Evolutionary conservation across 805 yeast genomes (phyloP).

Genomic region (Barnettozyma populi): DNA sequence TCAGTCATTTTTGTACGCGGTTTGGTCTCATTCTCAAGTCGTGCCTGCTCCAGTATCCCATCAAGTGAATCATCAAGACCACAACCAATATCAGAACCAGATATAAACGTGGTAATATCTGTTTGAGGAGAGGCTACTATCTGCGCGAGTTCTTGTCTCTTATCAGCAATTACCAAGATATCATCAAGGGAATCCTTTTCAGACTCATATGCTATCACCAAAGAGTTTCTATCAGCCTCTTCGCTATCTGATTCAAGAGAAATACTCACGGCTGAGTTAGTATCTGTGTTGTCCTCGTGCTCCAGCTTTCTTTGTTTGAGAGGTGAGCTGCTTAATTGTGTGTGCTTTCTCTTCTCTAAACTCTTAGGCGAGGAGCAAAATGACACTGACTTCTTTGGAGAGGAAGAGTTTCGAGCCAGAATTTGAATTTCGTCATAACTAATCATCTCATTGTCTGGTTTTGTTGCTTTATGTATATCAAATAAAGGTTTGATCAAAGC

Average conservation of each 20-base stretch:
- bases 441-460: not conserved
- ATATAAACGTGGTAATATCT: not conserved
- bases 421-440: conserved; percentile 5
- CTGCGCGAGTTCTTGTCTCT: not conserved
- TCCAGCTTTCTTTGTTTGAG: not conserved
- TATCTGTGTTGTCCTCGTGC: not conserved
- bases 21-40: not conserved
- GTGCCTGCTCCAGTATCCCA: not conserved
- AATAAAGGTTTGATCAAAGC: conserved; percentile 3
- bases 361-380: not conserved
- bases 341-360: not conserved
- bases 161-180: not conserved
- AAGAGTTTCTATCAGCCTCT: not conserved
- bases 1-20: not conserved
- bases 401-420: not conserved
- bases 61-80: conserved; percentile 4
- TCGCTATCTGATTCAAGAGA: not conserved
- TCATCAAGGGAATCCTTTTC: not conserved
- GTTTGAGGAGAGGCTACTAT: not conserved
- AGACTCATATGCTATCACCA: not conserved
- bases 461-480: not conserved
- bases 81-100: not conserved
- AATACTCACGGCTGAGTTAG: not conserved
- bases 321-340: not conserved
- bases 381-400: not conserved